phyloP scores from a whole-genome alignment of 306 rosid species.

The Rubus idaeus region DNA sequence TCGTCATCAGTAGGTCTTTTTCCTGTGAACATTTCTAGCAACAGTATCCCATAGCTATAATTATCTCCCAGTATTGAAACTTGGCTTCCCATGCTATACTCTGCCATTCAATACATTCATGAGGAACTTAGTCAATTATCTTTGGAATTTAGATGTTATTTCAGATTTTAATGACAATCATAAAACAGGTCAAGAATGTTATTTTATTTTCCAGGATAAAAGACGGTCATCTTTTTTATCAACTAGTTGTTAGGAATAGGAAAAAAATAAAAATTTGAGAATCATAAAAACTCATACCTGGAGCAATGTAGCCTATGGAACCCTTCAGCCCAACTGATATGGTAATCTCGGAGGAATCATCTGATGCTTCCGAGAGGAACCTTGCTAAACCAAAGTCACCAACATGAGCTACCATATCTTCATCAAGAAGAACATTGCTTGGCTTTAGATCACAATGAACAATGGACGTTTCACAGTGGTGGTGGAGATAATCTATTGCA shows the following conservation, averaged over 20 bases:
- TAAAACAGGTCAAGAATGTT: neutral
- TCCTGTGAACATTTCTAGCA: constrained; percentile 31
- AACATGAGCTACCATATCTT: constrained; percentile 42
- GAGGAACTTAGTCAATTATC: too few species aligned
- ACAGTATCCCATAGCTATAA: constrained; percentile 35
- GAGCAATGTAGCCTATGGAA: constrained; percentile 42
- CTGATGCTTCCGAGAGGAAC: constrained; percentile 20
- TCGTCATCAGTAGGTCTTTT: constrained; percentile 28
- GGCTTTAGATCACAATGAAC: constrained; percentile 45
- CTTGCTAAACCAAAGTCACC: constrained; percentile 43
- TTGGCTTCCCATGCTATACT: constrained; percentile 36
- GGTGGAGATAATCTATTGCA: constrained; percentile 37
- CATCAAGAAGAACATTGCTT: constrained; percentile 32
- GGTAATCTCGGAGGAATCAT: constrained; percentile 4
- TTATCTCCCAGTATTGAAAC: constrained; percentile 29
- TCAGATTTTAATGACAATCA: neutral
- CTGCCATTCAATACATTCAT: constrained; percentile 10
- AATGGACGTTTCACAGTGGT: constrained; percentile 28
- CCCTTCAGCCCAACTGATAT: constrained; percentile 25
- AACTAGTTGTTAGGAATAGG: neutral
- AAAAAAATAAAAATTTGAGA: neutral
- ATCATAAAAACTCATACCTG: constrained; percentile 18
- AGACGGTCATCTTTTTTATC: too few species aligned
- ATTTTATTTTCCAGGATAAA: neutral
- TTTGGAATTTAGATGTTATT: neutral